These are phyloP conservation scores for Alternaria brassicae DNA, from an alignment of 2,329 filamentous ascomycete species.

Conservation along the genomic window DNA sequence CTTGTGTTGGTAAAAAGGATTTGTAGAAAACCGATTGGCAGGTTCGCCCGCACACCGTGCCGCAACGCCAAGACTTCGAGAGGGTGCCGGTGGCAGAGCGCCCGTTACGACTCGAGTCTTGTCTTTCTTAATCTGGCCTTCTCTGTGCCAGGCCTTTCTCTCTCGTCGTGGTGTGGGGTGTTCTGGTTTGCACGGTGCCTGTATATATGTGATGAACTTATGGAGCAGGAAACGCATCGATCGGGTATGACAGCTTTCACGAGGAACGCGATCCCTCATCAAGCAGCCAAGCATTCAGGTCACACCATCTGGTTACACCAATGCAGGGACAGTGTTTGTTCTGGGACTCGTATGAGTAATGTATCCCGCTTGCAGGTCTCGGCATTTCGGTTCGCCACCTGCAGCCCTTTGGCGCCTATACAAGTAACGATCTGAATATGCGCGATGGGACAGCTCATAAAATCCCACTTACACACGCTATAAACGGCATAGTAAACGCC, in stretches of 20 bases:
- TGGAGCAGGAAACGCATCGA: not conserved
- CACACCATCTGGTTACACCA: too few species aligned
- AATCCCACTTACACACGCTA: not conserved
- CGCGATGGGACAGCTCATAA: slow-evolving; percentile 2
- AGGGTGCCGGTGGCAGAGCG: not conserved
- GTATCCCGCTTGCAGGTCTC: not conserved
- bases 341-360: not conserved
- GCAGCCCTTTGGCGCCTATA: not conserved
- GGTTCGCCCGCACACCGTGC: not conserved
- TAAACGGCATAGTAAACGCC: not conserved
- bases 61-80: not conserved
- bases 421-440: not conserved
- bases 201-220: not conserved
- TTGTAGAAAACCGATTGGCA: not conserved
- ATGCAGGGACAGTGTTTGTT: too few species aligned
- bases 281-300: not conserved
- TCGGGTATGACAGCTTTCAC: not conserved
- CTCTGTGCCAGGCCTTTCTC: not conserved
- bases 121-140: not conserved
- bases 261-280: not conserved
- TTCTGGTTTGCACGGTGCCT: not conserved
- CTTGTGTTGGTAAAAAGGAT: not conserved
- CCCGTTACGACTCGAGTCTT: not conserved
- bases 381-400: not conserved
- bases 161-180: not conserved